Conservation (phyloP, 2,329 filamentous ascomycete species). For the Plectosphaerella plurivora region DNA sequence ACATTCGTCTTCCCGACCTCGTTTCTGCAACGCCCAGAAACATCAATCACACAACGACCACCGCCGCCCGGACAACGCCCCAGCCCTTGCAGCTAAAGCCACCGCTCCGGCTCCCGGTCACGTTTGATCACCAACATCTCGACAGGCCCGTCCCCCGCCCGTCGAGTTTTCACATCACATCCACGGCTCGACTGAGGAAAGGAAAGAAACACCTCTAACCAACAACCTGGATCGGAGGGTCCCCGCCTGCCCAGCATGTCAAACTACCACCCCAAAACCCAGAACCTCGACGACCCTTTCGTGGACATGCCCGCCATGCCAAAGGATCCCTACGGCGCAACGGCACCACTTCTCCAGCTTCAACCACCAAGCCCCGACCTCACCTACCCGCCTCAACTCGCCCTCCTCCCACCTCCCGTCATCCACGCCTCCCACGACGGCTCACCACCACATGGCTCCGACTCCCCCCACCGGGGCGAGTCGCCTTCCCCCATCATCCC, state of each 20-base stretch:
- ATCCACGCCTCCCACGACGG: not conserved
- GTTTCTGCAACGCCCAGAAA: not conserved
- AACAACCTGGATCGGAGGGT: too few relatives aligned
- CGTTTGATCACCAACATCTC: not conserved
- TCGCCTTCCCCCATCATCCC: constrained; percentile 3
- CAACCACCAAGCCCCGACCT: not conserved
- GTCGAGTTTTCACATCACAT: too few relatives aligned
- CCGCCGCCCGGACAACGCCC: not conserved
- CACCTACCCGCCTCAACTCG: not conserved
- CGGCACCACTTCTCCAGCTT: not conserved
- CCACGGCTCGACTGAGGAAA: too few relatives aligned
- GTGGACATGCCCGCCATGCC: constrained; percentile 4
- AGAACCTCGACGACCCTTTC: not conserved
- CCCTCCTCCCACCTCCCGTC: not conserved
- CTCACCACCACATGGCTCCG: not conserved
- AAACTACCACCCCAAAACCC: not conserved
- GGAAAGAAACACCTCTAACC: too few relatives aligned
- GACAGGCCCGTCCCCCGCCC: too few relatives aligned
- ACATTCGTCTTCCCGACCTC: not conserved
- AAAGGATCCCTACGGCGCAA: not conserved
- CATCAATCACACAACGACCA: not conserved
- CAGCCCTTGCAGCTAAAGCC: not conserved
- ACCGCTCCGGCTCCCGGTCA: not conserved
- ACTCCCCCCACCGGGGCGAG: not conserved
- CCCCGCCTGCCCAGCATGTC: not conserved